Base-by-base conservation (phyloP, 345 rosid genomes). In the Theobroma cacao region DNA sequence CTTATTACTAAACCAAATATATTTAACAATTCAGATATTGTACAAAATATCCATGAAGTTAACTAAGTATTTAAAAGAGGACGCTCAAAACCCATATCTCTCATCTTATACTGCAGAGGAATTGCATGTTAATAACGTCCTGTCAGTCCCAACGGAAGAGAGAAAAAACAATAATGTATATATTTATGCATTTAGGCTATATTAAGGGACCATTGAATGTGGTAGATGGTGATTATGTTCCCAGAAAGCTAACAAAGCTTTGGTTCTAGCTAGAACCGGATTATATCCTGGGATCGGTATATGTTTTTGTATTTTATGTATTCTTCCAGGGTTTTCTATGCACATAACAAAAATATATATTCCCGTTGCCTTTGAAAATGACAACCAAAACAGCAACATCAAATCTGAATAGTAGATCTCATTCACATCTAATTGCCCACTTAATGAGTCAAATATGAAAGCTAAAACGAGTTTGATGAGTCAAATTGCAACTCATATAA, bases 341-440 rank as follows among this genome's bases (percentile, higher is more conserved):
- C 22, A 50, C 10, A 38, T 4, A 28, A n/a, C n/a, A n/a, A n/a
- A n/a, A n/a, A 59, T 48, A 18, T 11, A 50, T 33, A 36, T 68
- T 50, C 68, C 33, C 56, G 28, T 67, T 58, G 7, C 41, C 20
- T 50, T 40, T 15, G 77, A 82, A 36, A 79, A 74, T 38, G 81
- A 83, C 82, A 45, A 55, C 64, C 36, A 43, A 45, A 80, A 76
- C 45, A 60, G 64, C 69, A 40, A 52, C 66, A 55, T 11, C 74
- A 80, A 63, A 80, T 80, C 84, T 76, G 20, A 61, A 55, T 26
- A 15, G 24, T 31, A 73, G 84, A 80, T 78, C 77, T 78, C 84
- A 48, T 82, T 82, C 79, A 53, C 63, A 47, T 80, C 68, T 26
- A 45, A 72, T n/a, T 24, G 28, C 33, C 55, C 62, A 36, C 31